Evolutionary conservation across 345 rosid genomes (phyloP).

Genomic region (Syzygium jambos): DNA sequence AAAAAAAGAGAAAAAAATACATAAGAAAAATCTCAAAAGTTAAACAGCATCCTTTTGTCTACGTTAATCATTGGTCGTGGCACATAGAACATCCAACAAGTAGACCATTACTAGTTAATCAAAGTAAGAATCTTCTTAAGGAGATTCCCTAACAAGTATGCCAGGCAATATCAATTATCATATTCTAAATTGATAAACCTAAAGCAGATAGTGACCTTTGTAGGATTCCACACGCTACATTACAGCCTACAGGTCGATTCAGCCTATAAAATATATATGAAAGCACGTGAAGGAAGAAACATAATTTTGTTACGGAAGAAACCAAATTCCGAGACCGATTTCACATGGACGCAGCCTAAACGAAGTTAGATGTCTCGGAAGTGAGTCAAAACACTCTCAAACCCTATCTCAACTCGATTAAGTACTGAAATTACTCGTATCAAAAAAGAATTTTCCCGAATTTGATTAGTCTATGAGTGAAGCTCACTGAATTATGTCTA

Average conservation of each 20-base stretch:
- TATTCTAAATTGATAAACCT: neutral
- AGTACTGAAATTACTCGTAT: neutral
- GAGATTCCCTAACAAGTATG: neutral
- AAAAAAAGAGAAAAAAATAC: accelerated
- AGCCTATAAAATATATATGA: neutral
- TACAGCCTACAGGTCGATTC: neutral
- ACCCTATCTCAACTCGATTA: neutral
- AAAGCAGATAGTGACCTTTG: neutral
- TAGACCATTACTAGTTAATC: neutral
- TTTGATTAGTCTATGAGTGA: neutral
- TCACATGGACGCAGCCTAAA: neutral
- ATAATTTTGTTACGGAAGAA: neutral
- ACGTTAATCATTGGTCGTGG: no score
- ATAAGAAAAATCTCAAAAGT: no score
- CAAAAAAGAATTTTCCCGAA: neutral
- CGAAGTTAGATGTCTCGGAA: neutral
- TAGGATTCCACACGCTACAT: neutral
- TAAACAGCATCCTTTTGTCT: neutral
- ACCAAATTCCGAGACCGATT: neutral
- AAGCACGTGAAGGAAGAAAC: neutral
- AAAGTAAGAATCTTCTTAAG: neutral
- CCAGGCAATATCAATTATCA: neutral
- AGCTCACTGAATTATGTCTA: neutral
- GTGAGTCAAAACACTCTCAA: neutral
- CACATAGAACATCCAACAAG: no score